Evolutionary conservation across 2,329 filamentous ascomycete genomes (phyloP).

Genomic region (Fusarium equiseti): DNA sequence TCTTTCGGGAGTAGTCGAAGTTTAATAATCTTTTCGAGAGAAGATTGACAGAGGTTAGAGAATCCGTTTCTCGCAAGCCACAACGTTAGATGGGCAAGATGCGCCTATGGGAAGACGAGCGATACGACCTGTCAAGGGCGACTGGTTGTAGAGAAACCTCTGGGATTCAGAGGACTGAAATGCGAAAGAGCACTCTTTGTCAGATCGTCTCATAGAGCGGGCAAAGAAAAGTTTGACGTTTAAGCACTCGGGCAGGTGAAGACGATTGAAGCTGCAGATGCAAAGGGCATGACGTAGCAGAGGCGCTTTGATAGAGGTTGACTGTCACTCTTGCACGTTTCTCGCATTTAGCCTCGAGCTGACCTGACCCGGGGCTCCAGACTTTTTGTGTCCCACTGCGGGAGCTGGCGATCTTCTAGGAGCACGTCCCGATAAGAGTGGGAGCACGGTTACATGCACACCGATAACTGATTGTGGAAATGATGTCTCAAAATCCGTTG

Average conservation of each 20-base stretch:
- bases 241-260: conserved; percentile 2
- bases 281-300: conserved; percentile 35
- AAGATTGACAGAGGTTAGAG: conserved; percentile 15
- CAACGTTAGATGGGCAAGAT: conserved; percentile 26
- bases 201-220: background rate
- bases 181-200: background rate
- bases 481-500: background rate
- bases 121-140: background rate
- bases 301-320: conserved; percentile 33
- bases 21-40: conserved; percentile 26
- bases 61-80: conserved; percentile 34
- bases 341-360: conserved; percentile 20
- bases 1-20: conserved; percentile 17
- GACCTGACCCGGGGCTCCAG: conserved; percentile 28
- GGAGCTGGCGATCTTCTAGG: conserved; percentile 30
- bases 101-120: conserved; percentile 28
- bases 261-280: conserved; percentile 23
- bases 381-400: conserved; percentile 40
- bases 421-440: conserved; percentile 27
- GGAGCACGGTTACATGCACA: conserved; percentile 42
- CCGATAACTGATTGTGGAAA: conserved; percentile 38
- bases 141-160: conserved; percentile 8
- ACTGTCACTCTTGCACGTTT: conserved; percentile 15
- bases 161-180: conserved; percentile 14
- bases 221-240: background rate